Percentiles rank a stretch among this genome's conserved stretches.
These are phyloP conservation scores for Paecilomyces formosus DNA, from an alignment of 2,329 filamentous ascomycete species.

Conservation along the genomic window DNA sequence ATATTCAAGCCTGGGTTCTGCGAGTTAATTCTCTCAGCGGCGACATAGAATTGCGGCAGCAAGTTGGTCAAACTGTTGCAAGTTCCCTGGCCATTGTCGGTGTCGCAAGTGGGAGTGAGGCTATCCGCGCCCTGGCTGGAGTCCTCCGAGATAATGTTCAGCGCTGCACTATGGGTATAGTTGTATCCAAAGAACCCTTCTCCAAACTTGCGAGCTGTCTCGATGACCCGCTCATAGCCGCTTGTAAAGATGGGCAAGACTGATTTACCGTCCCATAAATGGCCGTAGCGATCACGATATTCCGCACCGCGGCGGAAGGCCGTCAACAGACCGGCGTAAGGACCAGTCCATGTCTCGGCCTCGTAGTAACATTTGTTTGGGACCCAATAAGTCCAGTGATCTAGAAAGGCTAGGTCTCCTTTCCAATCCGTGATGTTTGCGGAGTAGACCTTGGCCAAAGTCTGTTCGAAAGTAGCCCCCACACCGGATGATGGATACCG, in stretches of 20 bases:
- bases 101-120: constrained; percentile 12
- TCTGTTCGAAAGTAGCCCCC: constrained; percentile 5
- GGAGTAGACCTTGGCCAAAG: constrained; percentile 10
- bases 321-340: constrained; percentile 11
- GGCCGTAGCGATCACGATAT: constrained; percentile 13
- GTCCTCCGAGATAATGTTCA: constrained; percentile 15
- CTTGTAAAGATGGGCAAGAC: constrained; percentile 11
- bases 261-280: constrained; percentile 9
- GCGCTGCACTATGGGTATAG: constrained; percentile 13
- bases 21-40: constrained; percentile 12
- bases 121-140: constrained; percentile 13
- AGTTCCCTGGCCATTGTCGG: constrained; percentile 4
- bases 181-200: constrained; percentile 16
- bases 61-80: constrained; percentile 6
- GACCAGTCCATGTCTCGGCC: constrained; percentile 12
- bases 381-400: constrained; percentile 16
- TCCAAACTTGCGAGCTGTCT: constrained; percentile 15
- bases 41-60: constrained; percentile 10
- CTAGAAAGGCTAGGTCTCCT: constrained; percentile 12
- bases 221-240: constrained; percentile 13
- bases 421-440: constrained; percentile 4
- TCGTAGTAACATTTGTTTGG: constrained; percentile 10
- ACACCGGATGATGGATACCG: constrained; percentile 10
- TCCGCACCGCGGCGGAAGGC: constrained; percentile 11
- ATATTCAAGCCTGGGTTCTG: constrained; percentile 14